Conservation (phyloP, 805 yeast species). For the Hanseniaspora lindneri region DNA sequence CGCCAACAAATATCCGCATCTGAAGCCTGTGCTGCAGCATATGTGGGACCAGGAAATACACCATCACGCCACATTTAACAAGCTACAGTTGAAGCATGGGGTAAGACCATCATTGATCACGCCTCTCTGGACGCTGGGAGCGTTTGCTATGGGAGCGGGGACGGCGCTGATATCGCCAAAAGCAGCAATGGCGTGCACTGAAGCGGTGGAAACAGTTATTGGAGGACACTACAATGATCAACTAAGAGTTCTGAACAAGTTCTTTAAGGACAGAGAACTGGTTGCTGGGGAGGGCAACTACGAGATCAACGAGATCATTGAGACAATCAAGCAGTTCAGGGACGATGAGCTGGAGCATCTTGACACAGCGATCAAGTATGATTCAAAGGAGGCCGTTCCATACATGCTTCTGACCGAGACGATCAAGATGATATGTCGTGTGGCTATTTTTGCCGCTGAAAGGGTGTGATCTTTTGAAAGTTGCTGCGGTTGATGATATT, state of each 20-base stretch:
- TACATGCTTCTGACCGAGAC: conserved; percentile 79
- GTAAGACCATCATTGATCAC: conserved; percentile 87
- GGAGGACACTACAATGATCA: conserved; percentile 93
- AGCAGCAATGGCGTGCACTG: conserved; percentile 99
- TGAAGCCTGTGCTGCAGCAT: conserved; percentile 71
- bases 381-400: conserved; percentile 87
- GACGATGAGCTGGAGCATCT: conserved; percentile 93
- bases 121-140: conserved; percentile 89
- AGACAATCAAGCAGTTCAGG: conserved; percentile 60
- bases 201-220: conserved; percentile 95
- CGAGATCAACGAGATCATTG: conserved; percentile 48
- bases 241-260: conserved; percentile 60
- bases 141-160: conserved; percentile 70
- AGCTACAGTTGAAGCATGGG: conserved; percentile 58
- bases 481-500: too few relatives aligned
- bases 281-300: conserved; percentile 29
- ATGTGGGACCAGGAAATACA: conserved; percentile 98
- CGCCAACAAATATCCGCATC: conserved; percentile 54
- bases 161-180: conserved; percentile 83
- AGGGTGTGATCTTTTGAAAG: too few relatives aligned
- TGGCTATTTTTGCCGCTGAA: conserved; percentile 89
- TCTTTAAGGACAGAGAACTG: conserved; percentile 35
- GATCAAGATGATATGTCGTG: conserved; percentile 68
- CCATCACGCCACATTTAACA: conserved; percentile 77
- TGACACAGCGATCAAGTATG: conserved; percentile 84